These are phyloP conservation scores for Brassica rapa DNA, from an alignment of 345 rosid species.

Conservation along the genomic window DNA sequence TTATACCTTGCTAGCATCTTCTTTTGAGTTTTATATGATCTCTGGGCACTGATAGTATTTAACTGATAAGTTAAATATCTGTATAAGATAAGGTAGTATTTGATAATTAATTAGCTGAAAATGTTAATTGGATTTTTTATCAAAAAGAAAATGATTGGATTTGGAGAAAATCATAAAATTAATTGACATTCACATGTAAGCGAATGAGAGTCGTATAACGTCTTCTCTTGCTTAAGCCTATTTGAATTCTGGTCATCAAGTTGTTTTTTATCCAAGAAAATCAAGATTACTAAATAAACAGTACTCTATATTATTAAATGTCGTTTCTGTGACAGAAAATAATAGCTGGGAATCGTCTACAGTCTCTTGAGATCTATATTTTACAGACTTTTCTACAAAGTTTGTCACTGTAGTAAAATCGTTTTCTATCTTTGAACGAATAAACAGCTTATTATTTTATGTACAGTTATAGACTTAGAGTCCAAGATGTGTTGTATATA, in stretches of 20 bases:
- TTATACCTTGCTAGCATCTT: constrained; percentile 4
- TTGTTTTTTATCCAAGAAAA: background rate
- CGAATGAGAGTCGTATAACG: background rate
- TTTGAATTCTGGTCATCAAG: background rate
- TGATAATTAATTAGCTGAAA: background rate
- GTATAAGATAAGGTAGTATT: background rate
- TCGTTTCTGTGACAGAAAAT: background rate
- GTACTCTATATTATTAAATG: no score
- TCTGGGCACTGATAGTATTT: background rate
- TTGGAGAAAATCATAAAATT: background rate
- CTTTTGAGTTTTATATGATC: background rate
- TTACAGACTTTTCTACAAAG: background rate
- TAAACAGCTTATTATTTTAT: background rate
- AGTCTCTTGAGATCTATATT: background rate
- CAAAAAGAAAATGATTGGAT: background rate
- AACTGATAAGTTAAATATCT: background rate
- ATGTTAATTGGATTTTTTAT: background rate
- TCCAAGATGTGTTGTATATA: background rate
- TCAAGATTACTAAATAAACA: background rate
- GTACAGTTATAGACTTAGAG: background rate
- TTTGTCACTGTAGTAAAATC: background rate
- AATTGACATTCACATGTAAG: background rate
- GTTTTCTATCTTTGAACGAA: background rate
- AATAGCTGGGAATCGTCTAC: background rate
- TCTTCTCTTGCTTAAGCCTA: background rate